Percentiles rank a stretch among this genome's conserved stretches.
phyloP scores from a whole-genome alignment of 768 basidiomycete genomes.

The Rhizopogon vulgaris region DNA sequence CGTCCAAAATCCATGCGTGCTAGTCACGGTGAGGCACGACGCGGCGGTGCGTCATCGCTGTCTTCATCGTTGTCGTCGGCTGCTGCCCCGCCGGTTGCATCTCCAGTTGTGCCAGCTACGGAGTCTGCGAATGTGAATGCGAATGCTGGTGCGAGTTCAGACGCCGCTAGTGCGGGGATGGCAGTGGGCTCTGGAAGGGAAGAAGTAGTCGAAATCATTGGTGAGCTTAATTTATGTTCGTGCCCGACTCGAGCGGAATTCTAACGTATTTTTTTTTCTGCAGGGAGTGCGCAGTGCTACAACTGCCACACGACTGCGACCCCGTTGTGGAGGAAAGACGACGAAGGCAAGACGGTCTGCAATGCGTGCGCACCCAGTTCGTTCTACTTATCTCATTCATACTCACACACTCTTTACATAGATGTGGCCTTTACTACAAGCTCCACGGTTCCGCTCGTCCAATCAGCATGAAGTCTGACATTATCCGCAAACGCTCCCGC shows the following conservation, averaged over 20 bases:
- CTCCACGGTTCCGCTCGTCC: conserved; percentile 81
- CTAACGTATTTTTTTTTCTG: not conserved
- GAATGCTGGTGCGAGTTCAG: conserved; percentile 27
- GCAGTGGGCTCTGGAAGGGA: conserved; percentile 30
- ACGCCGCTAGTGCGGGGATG: conserved; percentile 8
- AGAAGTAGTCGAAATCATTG: conserved; percentile 69
- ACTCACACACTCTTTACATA: conserved; percentile 20
- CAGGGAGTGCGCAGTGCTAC: conserved; percentile 69
- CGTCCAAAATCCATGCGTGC: conserved; percentile 85
- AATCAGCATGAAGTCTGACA: conserved; percentile 88
- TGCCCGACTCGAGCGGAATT: conserved; percentile 14
- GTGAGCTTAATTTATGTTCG: conserved; percentile 37
- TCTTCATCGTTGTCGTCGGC: not conserved
- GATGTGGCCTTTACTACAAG: conserved; percentile 82
- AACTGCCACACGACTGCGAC: conserved; percentile 89
- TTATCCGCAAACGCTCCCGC: conserved; percentile 81
- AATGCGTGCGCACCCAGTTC: conserved; percentile 56
- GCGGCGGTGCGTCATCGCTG: not conserved
- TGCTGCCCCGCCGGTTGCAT: not conserved
- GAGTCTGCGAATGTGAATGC: not conserved
- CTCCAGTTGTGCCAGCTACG: not conserved
- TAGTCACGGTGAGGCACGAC: conserved; percentile 65
- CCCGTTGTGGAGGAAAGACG: conserved; percentile 86
- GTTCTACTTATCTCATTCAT: conserved; percentile 14
- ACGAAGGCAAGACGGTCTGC: conserved; percentile 87